Percentiles rank a stretch among this genome's conserved stretches.
These are phyloP conservation scores for Camillea tinctor DNA, from an alignment of 2,329 filamentous ascomycete species.

Conservation along the genomic window DNA sequence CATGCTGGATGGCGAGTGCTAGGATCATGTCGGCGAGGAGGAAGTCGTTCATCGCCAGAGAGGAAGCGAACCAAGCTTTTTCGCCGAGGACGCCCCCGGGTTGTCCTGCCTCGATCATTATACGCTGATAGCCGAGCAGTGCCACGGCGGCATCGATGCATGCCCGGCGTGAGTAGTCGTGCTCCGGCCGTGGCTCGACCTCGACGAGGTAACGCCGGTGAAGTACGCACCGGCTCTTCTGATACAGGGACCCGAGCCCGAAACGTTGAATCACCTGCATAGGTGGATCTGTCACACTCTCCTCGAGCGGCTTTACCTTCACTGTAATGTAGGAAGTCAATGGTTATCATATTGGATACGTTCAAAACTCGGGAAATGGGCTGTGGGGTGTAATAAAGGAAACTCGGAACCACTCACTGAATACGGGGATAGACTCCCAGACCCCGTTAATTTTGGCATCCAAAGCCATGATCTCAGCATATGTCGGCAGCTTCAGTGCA, in stretches of 20 bases:
- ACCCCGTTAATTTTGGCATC: conserved; percentile 45
- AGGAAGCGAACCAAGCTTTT: conserved; percentile 57
- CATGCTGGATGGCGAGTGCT: conserved; percentile 50
- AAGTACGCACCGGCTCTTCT: conserved; percentile 55
- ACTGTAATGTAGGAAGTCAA: too few species aligned
- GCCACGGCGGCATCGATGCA: conserved; percentile 50
- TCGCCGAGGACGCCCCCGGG: conserved; percentile 53
- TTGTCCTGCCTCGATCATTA: conserved; percentile 47
- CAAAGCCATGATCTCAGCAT: conserved; percentile 48
- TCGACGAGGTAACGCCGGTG: conserved; percentile 54
- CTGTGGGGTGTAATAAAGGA: too few species aligned
- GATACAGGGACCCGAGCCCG: conserved; percentile 50
- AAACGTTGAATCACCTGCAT: conserved; percentile 51
- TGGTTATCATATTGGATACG: too few species aligned
- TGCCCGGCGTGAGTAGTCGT: conserved; percentile 50
- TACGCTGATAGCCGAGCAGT: conserved; percentile 47
- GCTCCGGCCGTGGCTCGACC: conserved; percentile 40
- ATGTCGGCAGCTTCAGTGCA: conserved; percentile 44
- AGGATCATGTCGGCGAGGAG: conserved; percentile 61
- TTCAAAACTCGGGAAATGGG: too few species aligned
- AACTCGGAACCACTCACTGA: too few species aligned
- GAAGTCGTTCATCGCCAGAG: conserved; percentile 59
- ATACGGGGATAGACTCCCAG: conserved; percentile 45
- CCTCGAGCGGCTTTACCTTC: conserved; percentile 46
- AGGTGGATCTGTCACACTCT: conserved; percentile 49